Evolutionary conservation across 345 rosid species (phyloP).

Genomic region (Dipteronia sinensis): DNA sequence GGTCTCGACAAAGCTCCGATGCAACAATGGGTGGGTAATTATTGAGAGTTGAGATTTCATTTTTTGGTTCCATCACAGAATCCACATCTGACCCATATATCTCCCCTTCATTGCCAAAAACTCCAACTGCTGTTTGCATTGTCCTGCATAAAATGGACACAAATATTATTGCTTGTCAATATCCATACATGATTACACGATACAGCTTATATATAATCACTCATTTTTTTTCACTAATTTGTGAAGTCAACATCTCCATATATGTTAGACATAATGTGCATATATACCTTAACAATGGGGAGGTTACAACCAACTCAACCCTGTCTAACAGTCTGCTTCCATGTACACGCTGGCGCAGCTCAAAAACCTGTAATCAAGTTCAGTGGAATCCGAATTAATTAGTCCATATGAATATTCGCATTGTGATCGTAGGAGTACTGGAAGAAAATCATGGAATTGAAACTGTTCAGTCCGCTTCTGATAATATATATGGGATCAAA

Average conservation of each 20-base stretch:
- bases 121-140: conserved; percentile 74
- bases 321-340: conserved; percentile 41
- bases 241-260: not conserved
- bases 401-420: too few relatives aligned
- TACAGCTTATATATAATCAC: not conserved
- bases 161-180: not conserved
- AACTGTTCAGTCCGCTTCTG: not conserved
- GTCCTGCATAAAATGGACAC: conserved; percentile 42
- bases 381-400: not conserved
- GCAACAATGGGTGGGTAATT: conserved; percentile 59
- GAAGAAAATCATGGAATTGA: not conserved
- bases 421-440: too few relatives aligned
- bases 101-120: conserved; percentile 48
- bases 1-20: conserved; percentile 69
- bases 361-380: conserved; percentile 45
- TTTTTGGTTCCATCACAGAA: conserved; percentile 39
- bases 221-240: too few relatives aligned
- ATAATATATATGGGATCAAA: not conserved
- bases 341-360: conserved; percentile 59
- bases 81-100: conserved; percentile 41
- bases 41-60: conserved; percentile 45
- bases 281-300: conserved; percentile 71
- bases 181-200: not conserved
- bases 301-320: conserved; percentile 63
- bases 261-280: not conserved